These are phyloP conservation scores for Macrolepiota albuminosa DNA, from an alignment of 768 basidiomycete genomes.

Conservation along the genomic window DNA sequence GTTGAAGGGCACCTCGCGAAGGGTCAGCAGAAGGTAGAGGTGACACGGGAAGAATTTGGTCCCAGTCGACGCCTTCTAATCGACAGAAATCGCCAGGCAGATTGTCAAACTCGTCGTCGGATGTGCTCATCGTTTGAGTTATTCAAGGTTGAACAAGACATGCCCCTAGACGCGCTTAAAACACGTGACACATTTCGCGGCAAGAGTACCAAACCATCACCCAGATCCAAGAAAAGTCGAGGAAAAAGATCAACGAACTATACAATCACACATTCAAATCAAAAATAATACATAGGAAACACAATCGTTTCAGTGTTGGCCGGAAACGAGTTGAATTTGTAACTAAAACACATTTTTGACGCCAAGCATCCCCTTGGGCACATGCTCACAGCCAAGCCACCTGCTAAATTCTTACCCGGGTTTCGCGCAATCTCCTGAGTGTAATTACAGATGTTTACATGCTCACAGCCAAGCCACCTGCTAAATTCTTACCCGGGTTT, in stretches of 20 bases:
- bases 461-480: constrained; percentile 15
- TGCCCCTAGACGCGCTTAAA: not conserved
- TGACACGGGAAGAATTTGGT: constrained; percentile 25
- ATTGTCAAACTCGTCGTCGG: constrained; percentile 49
- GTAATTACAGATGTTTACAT: constrained; percentile 6
- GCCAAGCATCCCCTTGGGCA: constrained; percentile 18
- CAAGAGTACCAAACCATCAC: too few species aligned
- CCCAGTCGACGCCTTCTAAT: constrained; percentile 47
- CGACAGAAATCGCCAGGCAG: constrained; percentile 51
- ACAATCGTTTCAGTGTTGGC: constrained; percentile 6
- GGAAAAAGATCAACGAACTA: too few species aligned
- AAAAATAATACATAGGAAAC: too few species aligned
- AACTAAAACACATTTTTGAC: constrained; percentile 2
- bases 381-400: constrained; percentile 16
- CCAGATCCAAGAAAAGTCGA: too few species aligned
- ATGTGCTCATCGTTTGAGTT: constrained; percentile 19
- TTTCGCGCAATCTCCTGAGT: constrained; percentile 2
- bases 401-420: constrained; percentile 8
- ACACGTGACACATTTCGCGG: constrained; percentile 8
- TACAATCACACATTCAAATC: too few species aligned
- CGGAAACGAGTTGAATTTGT: constrained; percentile 5
- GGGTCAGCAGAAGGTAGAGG: constrained; percentile 11
- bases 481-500: constrained; percentile 9
- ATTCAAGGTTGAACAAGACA: not conserved
- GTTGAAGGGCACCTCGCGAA: constrained; percentile 18